Evolutionary conservation across 208 protist genomes (phyloP).

Genomic region (Trypanosoma boissoni): DNA sequence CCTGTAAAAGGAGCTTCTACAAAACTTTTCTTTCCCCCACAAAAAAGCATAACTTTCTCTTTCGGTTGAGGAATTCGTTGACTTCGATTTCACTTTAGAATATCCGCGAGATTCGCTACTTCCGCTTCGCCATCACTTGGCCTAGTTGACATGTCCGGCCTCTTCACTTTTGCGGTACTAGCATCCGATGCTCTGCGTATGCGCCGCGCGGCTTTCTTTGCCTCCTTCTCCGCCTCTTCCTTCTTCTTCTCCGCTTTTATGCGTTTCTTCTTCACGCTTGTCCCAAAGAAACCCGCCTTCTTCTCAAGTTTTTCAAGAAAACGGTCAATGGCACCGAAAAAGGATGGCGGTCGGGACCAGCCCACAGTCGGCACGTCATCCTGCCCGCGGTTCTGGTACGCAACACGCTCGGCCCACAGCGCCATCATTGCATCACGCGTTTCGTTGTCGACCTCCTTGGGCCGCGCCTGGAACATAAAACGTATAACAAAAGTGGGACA

Average conservation of each 20-base stretch:
- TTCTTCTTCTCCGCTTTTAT: slow-evolving; percentile 46
- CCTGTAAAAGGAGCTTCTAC: too few relatives aligned
- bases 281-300: slow-evolving; percentile 53
- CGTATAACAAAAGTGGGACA: slow-evolving; percentile 81
- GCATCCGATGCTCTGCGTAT: slow-evolving; percentile 37
- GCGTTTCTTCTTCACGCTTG: slow-evolving; percentile 69
- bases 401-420: slow-evolving; percentile 63
- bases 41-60: too few relatives aligned
- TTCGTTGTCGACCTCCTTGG: slow-evolving; percentile 54
- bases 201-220: slow-evolving; percentile 41
- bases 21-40: slow-evolving; percentile 4
- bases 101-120: slow-evolving; percentile 53
- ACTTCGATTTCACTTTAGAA: slow-evolving; percentile 35
- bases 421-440: slow-evolving; percentile 62
- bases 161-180: slow-evolving; percentile 20
- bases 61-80: not conserved
- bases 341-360: slow-evolving; percentile 56
- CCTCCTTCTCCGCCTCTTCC: slow-evolving; percentile 46
- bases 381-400: slow-evolving; percentile 70
- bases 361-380: slow-evolving; percentile 65
- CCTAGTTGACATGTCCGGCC: not conserved
- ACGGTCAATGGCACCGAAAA: slow-evolving; percentile 69
- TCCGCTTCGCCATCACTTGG: slow-evolving; percentile 37
- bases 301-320: slow-evolving; percentile 61
- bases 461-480: slow-evolving; percentile 61